A percentile compares a stretch with the other conserved stretches of the same genome.
Conservation (phyloP, 129 eudicot genomes). For the Escallonia herrerae region DNA sequence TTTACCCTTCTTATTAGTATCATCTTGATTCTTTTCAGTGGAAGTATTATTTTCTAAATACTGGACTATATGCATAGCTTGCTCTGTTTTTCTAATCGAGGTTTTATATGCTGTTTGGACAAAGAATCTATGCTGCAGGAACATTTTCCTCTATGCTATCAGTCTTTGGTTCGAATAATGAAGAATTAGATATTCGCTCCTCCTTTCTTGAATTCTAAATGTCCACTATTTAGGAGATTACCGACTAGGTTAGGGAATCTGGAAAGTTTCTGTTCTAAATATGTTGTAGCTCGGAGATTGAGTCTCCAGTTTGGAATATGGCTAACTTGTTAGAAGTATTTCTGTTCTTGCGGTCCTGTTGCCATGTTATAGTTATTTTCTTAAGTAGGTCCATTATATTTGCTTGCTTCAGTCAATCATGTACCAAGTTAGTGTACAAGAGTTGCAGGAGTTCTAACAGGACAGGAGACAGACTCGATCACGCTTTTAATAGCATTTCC, state of each 20-base stretch:
- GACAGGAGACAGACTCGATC: too few species aligned
- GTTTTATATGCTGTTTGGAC: slow-evolving; percentile 23
- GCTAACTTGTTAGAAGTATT: background rate
- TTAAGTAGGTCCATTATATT: background rate
- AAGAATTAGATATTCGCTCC: slow-evolving; percentile 64
- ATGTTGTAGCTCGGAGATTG: background rate
- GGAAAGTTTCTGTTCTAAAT: background rate
- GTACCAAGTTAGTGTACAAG: too few species aligned
- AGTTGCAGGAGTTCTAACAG: too few species aligned
- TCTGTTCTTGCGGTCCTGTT: background rate
- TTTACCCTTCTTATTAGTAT: background rate
- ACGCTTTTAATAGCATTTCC: too few species aligned
- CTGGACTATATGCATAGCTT: background rate
- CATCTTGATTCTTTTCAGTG: slow-evolving; percentile 3
- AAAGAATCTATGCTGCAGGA: slow-evolving; percentile 40
- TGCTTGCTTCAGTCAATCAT: background rate
- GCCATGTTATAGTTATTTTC: background rate
- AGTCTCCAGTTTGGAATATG: background rate
- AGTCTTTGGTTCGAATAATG: slow-evolving; percentile 38
- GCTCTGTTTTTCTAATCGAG: slow-evolving; percentile 21
- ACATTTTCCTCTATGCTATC: slow-evolving; percentile 30
- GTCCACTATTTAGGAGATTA: background rate
- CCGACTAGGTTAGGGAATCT: background rate
- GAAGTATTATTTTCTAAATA: background rate
- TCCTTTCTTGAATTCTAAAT: slow-evolving; percentile 53